Evolutionary conservation across 768 basidiomycete species (phyloP), one percentile per base, ranked within the genome.

Genomic region (Mycena alexandri): DNA sequence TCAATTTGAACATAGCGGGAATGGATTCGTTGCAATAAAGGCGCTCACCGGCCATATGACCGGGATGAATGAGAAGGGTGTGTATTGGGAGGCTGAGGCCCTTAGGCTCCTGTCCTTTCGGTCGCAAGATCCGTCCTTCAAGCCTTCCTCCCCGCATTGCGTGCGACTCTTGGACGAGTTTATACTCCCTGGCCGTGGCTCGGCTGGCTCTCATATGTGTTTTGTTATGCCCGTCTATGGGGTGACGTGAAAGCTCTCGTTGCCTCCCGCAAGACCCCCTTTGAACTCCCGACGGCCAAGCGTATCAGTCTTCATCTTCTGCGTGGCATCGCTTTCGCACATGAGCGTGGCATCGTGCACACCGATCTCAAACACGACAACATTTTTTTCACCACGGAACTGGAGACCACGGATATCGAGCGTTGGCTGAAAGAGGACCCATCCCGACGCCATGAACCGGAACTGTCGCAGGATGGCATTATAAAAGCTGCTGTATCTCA

Each of bases 351-450:
- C 13, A 47, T 77, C 17, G 74, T 75, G 8, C 77, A 78, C 63
- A 77, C 76, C 29, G 77, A 78, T 71, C 46, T 78, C n/a, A 77
- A 78, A 52, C 70, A 46, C 44, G 76, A 77, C 70, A 77, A 78
- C 56, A 75, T 78, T 42, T 55, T 76, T 25, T 74, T 76, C 62
- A 48, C 66, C 43, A 63, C 72, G 42, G 61, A 63, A n/a, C 41
- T 63, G 52, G 43, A 46, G 33, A 54, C 52, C 51, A 24, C 54
- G 8, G 69, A 70, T 54, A 69, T 76, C 42, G 65, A 59, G 58
- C 59, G 44, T 25, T 56, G 68, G 48, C 43, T 75, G 52, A 36
- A 63, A 42, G 53, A 53, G 48, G 74, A 75, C 21, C 75, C 74
- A 12, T 53, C 70, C 11, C 67, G 68, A 24, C 53, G 54, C 25